Base-by-base conservation (phyloP, 495 filamentous ascomycete species). In the Pseudoneurospora amorphoporcata region DNA sequence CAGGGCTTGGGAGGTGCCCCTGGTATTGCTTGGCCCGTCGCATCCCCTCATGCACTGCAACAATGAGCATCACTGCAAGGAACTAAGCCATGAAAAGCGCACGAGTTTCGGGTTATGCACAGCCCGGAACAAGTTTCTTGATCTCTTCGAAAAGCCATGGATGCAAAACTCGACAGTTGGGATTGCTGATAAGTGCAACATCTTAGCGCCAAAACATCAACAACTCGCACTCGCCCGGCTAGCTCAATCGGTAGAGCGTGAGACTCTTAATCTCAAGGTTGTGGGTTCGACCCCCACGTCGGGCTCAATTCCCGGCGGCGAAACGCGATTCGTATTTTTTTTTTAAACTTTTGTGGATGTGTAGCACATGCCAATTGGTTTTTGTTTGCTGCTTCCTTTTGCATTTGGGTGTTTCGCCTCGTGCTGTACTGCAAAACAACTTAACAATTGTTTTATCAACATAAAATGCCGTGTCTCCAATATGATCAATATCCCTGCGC, bases 201-300 rank as follows among this genome's bases (percentile, higher is more conserved):
- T 61, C 14, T 5, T 1, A 32, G 3, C 12, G 2, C 19, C 19
- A 2, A 53, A 29, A 5, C 19, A 53, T 12, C 19, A 29, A 53
- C 2, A 53, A 12, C 10, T 58, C 53, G 53, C 53, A 61, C 53
- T 61, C 53, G 40, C 69, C 69, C 69, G 76, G 87, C 86, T 90
- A 89, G 87, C 87, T 90, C 88, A 90, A 89, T 90, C 87, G 87
- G 87, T 88, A 89, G 88, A 89, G 88, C 88, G 88, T 89, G 85
- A 88, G 88, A 89, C 88, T 90, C 87, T 90, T 90, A 89, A 89
- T 89, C 87, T 88, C 85, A 89, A 89, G 87, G 87, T 85, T 88
- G 87, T 83, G 86, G 87, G 86, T 87, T 87, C 85, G 82, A 87
- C 84, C 84, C 85, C 85, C 85, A 65, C 53, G 53, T 65, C 53